Conservation (phyloP, 495 filamentous ascomycete species). For the Paragyromitra xinjiangensis region DNA sequence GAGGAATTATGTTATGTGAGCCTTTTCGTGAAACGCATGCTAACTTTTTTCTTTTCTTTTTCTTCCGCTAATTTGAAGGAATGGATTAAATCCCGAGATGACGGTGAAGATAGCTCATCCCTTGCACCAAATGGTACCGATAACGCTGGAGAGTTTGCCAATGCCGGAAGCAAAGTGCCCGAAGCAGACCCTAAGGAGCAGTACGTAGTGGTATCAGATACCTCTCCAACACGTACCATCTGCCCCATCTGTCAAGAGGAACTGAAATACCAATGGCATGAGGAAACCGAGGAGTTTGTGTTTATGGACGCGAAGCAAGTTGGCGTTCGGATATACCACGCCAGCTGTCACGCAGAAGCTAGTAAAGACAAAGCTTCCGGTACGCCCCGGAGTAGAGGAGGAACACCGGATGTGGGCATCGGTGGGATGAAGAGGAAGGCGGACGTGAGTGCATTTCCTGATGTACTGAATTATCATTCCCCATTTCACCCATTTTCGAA, state of each 20-base stretch:
- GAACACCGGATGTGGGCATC: slow-evolving; percentile 51
- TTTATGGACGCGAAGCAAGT: slow-evolving; percentile 90
- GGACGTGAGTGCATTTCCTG: slow-evolving; percentile 53
- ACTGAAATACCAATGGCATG: slow-evolving; percentile 87
- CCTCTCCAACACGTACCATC: slow-evolving; percentile 71
- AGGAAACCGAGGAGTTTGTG: slow-evolving; percentile 93
- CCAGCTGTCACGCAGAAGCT: slow-evolving; percentile 86
- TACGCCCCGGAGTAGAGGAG: slow-evolving; percentile 55
- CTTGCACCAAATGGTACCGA: slow-evolving; percentile 39
- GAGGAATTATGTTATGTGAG: not conserved
- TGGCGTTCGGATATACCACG: slow-evolving; percentile 84
- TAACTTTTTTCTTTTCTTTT: slow-evolving; percentile 16
- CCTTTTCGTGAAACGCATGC: slow-evolving; percentile 34
- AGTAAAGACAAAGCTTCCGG: slow-evolving; percentile 65
- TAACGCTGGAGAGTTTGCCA: slow-evolving; percentile 52
- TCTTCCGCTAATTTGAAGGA: slow-evolving; percentile 64
- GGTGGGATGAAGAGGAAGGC: slow-evolving; percentile 56
- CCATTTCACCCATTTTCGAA: not conserved
- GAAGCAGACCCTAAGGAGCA: slow-evolving; percentile 70
- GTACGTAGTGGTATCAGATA: slow-evolving; percentile 84
- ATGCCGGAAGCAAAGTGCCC: slow-evolving; percentile 60
- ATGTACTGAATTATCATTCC: slow-evolving; percentile 35
- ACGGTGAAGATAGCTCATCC: slow-evolving; percentile 67
- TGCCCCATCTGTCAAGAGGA: slow-evolving; percentile 96
- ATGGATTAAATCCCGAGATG: slow-evolving; percentile 86